Evolutionary conservation across 257 asterid species (phyloP).

Genomic region (Fraxinus excelsior): DNA sequence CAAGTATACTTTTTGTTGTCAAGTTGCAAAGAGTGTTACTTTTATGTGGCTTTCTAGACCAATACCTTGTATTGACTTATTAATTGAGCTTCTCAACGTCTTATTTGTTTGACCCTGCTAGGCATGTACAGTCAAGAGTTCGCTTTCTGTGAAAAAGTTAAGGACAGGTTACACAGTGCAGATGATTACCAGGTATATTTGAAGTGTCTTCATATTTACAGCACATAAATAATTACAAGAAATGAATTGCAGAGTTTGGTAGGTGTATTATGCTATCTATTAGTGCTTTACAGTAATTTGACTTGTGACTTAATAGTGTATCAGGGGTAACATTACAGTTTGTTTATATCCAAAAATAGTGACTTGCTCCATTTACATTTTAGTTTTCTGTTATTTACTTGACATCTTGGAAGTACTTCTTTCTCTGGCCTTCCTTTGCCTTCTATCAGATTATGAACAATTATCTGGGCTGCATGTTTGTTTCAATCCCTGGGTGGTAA

Average conservation of each 20-base stretch:
- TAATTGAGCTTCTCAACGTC: slow-evolving; percentile 10
- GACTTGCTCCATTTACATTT: not conserved
- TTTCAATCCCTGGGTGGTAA: slow-evolving; percentile 5
- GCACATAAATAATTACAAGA: slow-evolving; percentile 88
- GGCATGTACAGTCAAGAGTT: slow-evolving; percentile 76
- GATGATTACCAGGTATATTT: slow-evolving; percentile 93
- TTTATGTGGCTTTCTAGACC: no score
- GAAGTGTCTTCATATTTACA: slow-evolving; percentile 92
- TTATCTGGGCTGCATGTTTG: not conserved
- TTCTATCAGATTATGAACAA: not conserved
- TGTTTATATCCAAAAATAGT: not conserved
- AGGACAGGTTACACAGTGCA: slow-evolving; percentile 74
- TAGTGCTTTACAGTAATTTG: slow-evolving; percentile 9
- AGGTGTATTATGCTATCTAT: slow-evolving; percentile 29
- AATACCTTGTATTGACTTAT: not conserved
- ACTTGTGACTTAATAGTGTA: not conserved
- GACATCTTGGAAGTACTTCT: not conserved
- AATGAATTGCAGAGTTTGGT: slow-evolving; percentile 86
- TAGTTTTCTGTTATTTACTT: not conserved
- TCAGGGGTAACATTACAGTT: not conserved
- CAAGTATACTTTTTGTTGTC: no score
- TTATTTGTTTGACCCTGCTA: slow-evolving; percentile 40
- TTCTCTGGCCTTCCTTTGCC: slow-evolving; percentile 2
- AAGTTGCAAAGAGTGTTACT: not conserved
- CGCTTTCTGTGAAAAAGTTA: slow-evolving; percentile 87